phyloP scores from a whole-genome alignment of 352 stramenopile genomes.

The Globisporangium perplexum region DNA sequence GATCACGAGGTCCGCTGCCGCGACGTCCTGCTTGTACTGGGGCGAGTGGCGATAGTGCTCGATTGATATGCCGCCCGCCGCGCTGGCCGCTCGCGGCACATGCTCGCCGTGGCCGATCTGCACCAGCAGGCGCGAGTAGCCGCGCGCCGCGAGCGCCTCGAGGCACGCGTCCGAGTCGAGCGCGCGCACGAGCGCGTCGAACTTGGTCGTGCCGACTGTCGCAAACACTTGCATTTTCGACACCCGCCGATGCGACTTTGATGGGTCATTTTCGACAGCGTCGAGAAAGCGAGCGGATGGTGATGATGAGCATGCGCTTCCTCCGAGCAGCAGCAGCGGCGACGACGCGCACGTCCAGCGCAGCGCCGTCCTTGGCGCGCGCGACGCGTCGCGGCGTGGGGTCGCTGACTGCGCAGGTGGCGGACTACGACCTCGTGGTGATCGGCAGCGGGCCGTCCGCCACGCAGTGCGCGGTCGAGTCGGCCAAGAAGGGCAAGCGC shows the following conservation, averaged over 20 bases:
- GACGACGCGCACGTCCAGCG: too few relatives aligned
- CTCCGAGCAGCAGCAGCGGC: too few relatives aligned
- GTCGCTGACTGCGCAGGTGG: conserved; percentile 32
- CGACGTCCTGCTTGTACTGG: conserved; percentile 89
- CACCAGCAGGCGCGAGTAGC: conserved; percentile 58
- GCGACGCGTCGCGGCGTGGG: conserved; percentile 1
- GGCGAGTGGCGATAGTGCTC: conserved; percentile 88
- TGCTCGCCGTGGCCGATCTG: conserved; percentile 82
- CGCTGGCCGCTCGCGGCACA: conserved; percentile 21
- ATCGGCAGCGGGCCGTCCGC: conserved; percentile 83
- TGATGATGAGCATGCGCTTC: conserved; percentile 4
- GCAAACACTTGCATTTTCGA: conserved; percentile 71
- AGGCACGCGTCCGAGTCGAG: conserved; percentile 62
- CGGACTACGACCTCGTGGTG: conserved; percentile 81
- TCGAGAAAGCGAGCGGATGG: not conserved
- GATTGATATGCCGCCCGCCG: conserved; percentile 35
- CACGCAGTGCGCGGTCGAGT: conserved; percentile 85
- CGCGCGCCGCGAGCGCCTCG: conserved; percentile 33
- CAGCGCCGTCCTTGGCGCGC: not conserved
- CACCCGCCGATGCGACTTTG: too few relatives aligned
- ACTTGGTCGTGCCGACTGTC: conserved; percentile 94
- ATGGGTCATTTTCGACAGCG: too few relatives aligned
- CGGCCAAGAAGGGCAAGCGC: conserved; percentile 71
- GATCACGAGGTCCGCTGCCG: conserved; percentile 89
- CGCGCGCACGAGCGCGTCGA: conserved; percentile 84